Base-by-base conservation (phyloP, 2,329 filamentous ascomycete genomes). In the Aschersonia sp. region DNA sequence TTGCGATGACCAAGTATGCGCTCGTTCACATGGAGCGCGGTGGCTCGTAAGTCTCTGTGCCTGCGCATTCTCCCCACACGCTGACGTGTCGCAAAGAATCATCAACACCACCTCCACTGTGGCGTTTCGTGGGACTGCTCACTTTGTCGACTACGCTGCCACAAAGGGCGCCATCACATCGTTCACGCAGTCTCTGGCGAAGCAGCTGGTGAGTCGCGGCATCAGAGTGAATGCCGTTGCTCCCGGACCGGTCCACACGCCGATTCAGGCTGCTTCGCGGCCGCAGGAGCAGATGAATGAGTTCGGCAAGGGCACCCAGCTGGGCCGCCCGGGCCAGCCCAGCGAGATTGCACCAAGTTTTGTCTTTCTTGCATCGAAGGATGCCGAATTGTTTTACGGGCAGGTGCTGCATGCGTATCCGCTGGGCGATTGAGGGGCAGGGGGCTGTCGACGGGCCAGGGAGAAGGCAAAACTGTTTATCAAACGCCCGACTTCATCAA, bases 111-210 rank as follows among this genome's bases (percentile, higher is more conserved):
- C 72, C 1, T 77, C 73, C 0, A 66, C 72, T 0, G 69, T 71
- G n/a, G 68, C 71, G 1, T 78, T 76, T 59, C 66, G 72, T 48
- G 74, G 76, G 1, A 73, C 71, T 3, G 51, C 59, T 0, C 50
- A 57, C 14, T 69, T 77, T 62, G 58, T 78, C 2, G 76, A 79
- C 56, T 79, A 79, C 53, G 64, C 70, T 3, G 62, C 73, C 1
- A 78, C 74, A 5, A 80, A 81, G 54, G 76, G 73, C 2, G 74
- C 75, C 30, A 76, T 80, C 48, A 66, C 70, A 2, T 69, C 70
- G 0, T 79, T 79, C 52, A 79, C 76, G 0, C 63, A 69, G 10
- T 64, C 72, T 5, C 59, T 79, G 39, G 67, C 73, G 0, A 66
- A 72, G 50, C 70, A 79, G 48, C 60, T 78, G 4, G 63, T 70